Base-by-base conservation (phyloP, 805 yeast genomes). In the Ogataea wickerhamii region DNA sequence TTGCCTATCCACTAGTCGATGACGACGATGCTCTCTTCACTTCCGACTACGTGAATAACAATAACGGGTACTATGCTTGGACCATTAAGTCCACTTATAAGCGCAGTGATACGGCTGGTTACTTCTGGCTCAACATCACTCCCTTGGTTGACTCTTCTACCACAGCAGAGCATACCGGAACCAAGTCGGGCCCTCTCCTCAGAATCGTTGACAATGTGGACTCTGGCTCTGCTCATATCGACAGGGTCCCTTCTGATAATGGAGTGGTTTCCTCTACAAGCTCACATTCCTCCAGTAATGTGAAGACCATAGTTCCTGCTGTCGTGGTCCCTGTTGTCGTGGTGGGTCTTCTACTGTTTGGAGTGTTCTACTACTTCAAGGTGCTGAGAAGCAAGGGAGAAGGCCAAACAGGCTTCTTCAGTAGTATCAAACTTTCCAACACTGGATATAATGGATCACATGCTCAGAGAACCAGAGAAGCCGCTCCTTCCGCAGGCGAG, bases 241-340 rank as follows among this genome's bases (percentile, higher is more conserved):
- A 45, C 5, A 59, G 67, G 48, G 58, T 67, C 5, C 73, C 73
- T 20, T 64, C 71, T 0, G 74, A 70, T 32, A 66, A 64, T 37
- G 62, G 58, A 5, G 38, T 41, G n/a, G 16, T 23, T 14, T 28
- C 41, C n/a, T 32, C 51, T 12, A 40, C 55, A 2, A 40, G 55
- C 2, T 32, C 50, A n/a, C 28, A 40, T 8, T 17, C 35, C 1
- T 28, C 33, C 18, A 44, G 31, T 21, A 58, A 60, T 1, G 60
- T 57, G 13, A 58, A 56, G 36, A 52, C 49, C 2, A 63, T 68
- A 30, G 71, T 62, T 11, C 71, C 73, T 36, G 70, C 71, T 11
- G 71, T 68, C 11, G 61, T 68, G 17, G 68, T 67, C 8, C 72
- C 73, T 32, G 64, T 68, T 6, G 58, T 66, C 10, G 66, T 54